phyloP scores from a whole-genome alignment of 345 rosid genomes.

The Brassica napus region DNA sequence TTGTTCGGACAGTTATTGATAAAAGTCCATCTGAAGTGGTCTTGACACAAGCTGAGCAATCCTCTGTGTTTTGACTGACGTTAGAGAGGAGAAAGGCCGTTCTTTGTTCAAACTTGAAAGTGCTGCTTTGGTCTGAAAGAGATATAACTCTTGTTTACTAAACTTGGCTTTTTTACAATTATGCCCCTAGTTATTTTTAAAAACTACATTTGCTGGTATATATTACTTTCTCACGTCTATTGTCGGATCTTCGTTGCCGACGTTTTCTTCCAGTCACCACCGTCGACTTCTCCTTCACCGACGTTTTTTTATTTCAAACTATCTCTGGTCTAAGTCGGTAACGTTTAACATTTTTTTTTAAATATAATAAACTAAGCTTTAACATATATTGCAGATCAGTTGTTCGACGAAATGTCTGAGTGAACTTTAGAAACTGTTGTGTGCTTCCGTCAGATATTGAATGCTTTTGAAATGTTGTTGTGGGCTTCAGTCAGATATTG shows the following conservation, averaged over 20 bases:
- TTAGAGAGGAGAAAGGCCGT: no score
- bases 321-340: neutral
- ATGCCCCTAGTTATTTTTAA: neutral
- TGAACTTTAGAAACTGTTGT: neutral
- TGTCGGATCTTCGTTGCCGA: neutral
- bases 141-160: slow-evolving; percentile 9
- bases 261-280: neutral
- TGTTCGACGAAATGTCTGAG: neutral
- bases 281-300: neutral
- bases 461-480: neutral
- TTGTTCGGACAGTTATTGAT: slow-evolving; percentile 28
- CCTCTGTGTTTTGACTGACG: neutral
- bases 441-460: no score
- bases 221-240: neutral
- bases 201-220: neutral
- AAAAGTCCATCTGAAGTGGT: neutral
- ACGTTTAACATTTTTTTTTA: neutral
- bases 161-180: neutral
- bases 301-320: neutral
- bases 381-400: neutral
- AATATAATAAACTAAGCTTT: neutral
- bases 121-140: no score
- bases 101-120: no score
- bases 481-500: no score
- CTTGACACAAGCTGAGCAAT: slow-evolving; percentile 26